Percentiles rank a stretch among this genome's conserved stretches.
Conservation (phyloP, 1,284 basidiomycete species). For the Puccinia polysora region DNA sequence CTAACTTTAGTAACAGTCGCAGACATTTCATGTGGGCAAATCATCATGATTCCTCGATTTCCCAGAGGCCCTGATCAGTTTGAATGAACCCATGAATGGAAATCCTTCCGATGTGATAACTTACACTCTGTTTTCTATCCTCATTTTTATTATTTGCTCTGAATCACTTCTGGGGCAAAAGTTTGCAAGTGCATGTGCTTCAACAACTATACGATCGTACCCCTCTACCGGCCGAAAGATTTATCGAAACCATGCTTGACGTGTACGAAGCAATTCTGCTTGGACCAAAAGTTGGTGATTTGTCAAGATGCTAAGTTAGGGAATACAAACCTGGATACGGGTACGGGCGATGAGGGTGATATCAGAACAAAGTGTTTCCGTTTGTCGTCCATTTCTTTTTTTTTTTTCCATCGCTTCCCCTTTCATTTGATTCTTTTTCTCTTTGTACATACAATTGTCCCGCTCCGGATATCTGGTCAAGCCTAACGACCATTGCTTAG, state of each 20-base stretch:
- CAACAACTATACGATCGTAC: constrained; percentile 52
- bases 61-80: too few relatives aligned
- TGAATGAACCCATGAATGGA: too few relatives aligned
- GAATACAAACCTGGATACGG: constrained; percentile 51
- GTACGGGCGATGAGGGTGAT: constrained; percentile 52
- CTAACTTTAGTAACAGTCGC: too few relatives aligned
- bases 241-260: constrained; percentile 50
- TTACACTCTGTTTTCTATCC: too few relatives aligned
- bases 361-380: constrained; percentile 53
- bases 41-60: too few relatives aligned
- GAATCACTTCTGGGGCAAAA: neutral
- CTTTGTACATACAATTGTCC: too few relatives aligned
- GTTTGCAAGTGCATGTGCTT: constrained; percentile 54
- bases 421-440: too few relatives aligned
- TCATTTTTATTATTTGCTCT: too few relatives aligned
- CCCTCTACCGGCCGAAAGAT: constrained; percentile 49
- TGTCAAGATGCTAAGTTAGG: constrained; percentile 51
- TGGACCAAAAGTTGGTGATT: constrained; percentile 50
- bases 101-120: too few relatives aligned
- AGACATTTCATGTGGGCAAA: too few relatives aligned
- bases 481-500: neutral
- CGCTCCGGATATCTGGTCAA: too few relatives aligned
- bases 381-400: constrained; percentile 23
- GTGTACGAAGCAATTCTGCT: constrained; percentile 53
- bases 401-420: too few relatives aligned